Conservation (phyloP, 2,329 filamentous ascomycete species). For the Ciborinia camelliae region DNA sequence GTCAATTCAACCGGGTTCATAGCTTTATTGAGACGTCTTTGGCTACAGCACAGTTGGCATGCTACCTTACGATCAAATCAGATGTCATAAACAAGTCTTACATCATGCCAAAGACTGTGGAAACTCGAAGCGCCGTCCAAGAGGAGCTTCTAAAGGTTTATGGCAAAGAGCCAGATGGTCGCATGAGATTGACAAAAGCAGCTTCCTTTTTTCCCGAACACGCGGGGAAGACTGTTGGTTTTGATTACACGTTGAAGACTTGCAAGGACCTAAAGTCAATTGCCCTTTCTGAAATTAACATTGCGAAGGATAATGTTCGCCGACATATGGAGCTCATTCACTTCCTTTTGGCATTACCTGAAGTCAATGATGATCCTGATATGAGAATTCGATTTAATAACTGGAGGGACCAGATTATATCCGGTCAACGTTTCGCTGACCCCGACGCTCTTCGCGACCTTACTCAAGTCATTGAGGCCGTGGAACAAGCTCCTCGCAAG, state of each 20-base stretch:
- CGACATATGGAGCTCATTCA: background rate
- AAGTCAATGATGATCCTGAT: background rate
- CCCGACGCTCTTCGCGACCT: background rate
- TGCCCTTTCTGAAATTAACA: background rate
- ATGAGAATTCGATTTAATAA: background rate
- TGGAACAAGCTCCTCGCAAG: background rate
- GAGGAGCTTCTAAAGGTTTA: background rate
- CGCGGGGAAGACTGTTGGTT: background rate
- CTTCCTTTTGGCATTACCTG: background rate
- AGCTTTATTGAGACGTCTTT: background rate
- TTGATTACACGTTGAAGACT: background rate
- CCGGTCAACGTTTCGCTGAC: background rate
- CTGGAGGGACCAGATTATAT: background rate
- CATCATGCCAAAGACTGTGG: background rate
- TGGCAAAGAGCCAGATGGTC: background rate
- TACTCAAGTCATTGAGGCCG: background rate
- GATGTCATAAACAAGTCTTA: background rate
- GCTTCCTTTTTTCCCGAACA: background rate
- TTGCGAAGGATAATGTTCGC: background rate
- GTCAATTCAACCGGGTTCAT: background rate
- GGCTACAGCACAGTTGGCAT: conserved; percentile 9
- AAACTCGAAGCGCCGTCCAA: background rate
- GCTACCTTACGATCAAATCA: background rate
- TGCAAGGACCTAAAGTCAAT: background rate
- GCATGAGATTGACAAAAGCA: background rate